These are phyloP conservation scores for Peronospora belbahrii DNA, from an alignment of 352 stramenopile species.

Conservation along the genomic window DNA sequence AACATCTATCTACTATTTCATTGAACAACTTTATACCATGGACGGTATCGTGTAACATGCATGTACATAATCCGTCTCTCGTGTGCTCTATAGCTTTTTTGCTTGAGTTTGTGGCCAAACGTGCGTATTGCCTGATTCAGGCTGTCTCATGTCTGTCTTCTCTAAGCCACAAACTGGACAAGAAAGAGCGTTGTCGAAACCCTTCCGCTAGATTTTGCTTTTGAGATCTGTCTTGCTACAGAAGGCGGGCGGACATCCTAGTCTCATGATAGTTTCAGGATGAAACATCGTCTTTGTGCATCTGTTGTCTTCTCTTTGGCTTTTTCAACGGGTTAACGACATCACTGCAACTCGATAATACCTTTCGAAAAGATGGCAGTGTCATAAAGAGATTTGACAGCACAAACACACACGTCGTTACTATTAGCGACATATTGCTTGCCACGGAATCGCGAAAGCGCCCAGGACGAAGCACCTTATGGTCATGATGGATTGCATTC, in stretches of 20 bases:
- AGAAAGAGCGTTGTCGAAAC: background rate
- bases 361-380: conserved; percentile 5
- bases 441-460: background rate
- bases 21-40: too few relatives aligned
- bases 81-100: background rate
- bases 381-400: conserved; percentile 29
- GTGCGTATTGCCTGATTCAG: conserved; percentile 9
- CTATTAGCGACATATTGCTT: conserved; percentile 1
- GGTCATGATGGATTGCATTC: conserved; percentile 25
- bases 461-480: background rate
- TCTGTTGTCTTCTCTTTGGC: conserved; percentile 11
- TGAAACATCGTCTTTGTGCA: too few relatives aligned
- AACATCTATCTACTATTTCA: too few relatives aligned
- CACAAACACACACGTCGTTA: conserved; percentile 11
- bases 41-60: conserved; percentile 13
- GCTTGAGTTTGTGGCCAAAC: background rate
- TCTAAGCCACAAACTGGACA: conserved; percentile 16
- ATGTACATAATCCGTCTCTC: conserved; percentile 16
- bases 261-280: conserved; percentile 19
- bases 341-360: conserved; percentile 8
- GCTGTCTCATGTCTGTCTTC: conserved; percentile 9
- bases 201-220: conserved; percentile 20
- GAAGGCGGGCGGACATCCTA: conserved; percentile 19
- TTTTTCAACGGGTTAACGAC: conserved; percentile 2
- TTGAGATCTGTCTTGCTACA: conserved; percentile 26